Conservation (phyloP, 805 yeast genomes). For the Candida cerambycidarum region DNA sequence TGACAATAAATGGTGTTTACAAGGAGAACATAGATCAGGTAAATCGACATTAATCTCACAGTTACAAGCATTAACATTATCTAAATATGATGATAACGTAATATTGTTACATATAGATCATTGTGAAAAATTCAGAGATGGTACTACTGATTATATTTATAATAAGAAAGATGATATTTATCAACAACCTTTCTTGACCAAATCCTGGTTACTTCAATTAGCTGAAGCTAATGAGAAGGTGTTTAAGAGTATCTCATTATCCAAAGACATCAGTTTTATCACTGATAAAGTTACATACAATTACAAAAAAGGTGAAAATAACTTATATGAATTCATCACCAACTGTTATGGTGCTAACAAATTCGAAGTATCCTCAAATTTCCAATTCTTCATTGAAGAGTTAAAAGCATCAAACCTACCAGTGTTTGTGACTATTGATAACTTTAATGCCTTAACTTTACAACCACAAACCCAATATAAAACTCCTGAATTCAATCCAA, state of each 20-base stretch:
- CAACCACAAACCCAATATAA: conserved; percentile 59
- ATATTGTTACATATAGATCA: conserved; percentile 64
- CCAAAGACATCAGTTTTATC: conserved; percentile 32
- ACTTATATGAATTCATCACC: conserved; percentile 46
- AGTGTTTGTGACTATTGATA: conserved; percentile 70
- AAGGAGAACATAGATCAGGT: conserved; percentile 77
- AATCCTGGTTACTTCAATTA: conserved; percentile 53
- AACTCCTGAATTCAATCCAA: conserved; percentile 51
- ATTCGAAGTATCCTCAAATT: conserved; percentile 43
- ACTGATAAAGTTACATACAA: conserved; percentile 31
- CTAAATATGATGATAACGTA: conserved; percentile 30
- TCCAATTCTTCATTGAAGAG: conserved; percentile 56
- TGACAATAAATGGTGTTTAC: conserved; percentile 52
- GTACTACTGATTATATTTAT: conserved; percentile 65
- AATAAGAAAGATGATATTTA: conserved; percentile 50
- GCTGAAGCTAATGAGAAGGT: conserved; percentile 34
- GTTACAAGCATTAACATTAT: conserved; percentile 54
- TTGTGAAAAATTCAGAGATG: conserved; percentile 64
- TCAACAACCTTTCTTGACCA: conserved; percentile 78
- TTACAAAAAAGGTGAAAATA: conserved; percentile 33
- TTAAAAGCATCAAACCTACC: conserved; percentile 48
- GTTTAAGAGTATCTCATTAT: conserved; percentile 34
- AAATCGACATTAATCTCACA: conserved; percentile 75
- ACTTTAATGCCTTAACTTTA: conserved; percentile 62
- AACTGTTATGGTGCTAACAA: conserved; percentile 40